Conservation (phyloP, 2,329 filamentous ascomycete species). For the Orbilia quercus region DNA sequence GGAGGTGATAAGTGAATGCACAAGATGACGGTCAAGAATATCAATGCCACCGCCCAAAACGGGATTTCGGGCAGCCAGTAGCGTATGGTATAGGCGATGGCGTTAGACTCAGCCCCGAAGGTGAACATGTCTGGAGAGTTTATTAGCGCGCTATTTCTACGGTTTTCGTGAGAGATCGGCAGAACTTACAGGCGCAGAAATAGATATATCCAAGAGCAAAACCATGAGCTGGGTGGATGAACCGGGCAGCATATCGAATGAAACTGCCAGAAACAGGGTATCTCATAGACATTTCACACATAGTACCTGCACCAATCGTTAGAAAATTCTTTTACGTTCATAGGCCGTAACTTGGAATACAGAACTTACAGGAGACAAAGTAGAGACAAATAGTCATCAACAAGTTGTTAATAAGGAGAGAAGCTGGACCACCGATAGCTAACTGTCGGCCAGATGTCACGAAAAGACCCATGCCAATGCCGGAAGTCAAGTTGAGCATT, state of each 20-base stretch:
- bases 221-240: constrained; percentile 66
- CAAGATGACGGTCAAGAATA: constrained; percentile 36
- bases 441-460: constrained; percentile 72
- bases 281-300: constrained; percentile 64
- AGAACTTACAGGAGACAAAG: constrained; percentile 71
- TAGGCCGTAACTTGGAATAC: background rate
- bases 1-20: constrained; percentile 41
- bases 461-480: constrained; percentile 72
- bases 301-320: constrained; percentile 36
- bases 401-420: constrained; percentile 67
- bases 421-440: constrained; percentile 71
- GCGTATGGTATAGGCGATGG: constrained; percentile 39
- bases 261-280: constrained; percentile 66
- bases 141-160: constrained; percentile 33
- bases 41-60: constrained; percentile 39
- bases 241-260: constrained; percentile 67
- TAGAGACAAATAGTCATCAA: constrained; percentile 70
- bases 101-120: constrained; percentile 53
- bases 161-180: constrained; percentile 14
- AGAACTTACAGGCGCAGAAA: constrained; percentile 46
- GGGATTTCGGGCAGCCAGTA: constrained; percentile 41
- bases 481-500: constrained; percentile 74
- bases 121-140: constrained; percentile 48
- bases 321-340: background rate
- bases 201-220: constrained; percentile 65